These are phyloP conservation scores for Fonsecaea monophora DNA, from an alignment of 2,329 filamentous ascomycete species.

Conservation along the genomic window DNA sequence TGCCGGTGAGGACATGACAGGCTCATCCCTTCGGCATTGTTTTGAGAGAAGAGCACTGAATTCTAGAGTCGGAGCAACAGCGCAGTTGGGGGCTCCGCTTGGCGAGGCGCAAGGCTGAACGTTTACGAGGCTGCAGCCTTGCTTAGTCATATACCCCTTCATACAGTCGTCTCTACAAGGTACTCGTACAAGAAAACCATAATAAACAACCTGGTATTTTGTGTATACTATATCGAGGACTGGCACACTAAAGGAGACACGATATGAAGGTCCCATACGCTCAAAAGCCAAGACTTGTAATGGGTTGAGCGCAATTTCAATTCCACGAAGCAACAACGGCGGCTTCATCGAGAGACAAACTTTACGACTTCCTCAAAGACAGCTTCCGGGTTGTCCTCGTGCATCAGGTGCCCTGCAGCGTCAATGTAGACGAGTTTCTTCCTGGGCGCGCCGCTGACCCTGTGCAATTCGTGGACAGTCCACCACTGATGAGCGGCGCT, in stretches of 20 bases:
- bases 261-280: neutral
- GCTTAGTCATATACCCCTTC: neutral
- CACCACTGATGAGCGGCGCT: conserved; percentile 22
- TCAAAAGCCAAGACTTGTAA: neutral
- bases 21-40: conserved; percentile 31
- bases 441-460: conserved; percentile 19
- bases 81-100: neutral
- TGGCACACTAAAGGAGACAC: neutral
- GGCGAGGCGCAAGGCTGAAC: neutral
- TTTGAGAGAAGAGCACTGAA: neutral
- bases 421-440: conserved; percentile 25
- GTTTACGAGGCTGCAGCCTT: neutral
- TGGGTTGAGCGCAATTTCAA: neutral
- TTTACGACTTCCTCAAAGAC: conserved; percentile 24
- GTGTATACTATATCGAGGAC: neutral
- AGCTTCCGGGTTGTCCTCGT: conserved; percentile 27
- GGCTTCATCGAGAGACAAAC: conserved; percentile 15
- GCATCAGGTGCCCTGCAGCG: conserved; percentile 26
- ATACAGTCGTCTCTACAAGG: neutral
- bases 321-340: neutral
- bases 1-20: conserved; percentile 31
- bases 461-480: conserved; percentile 21
- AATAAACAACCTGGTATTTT: too few species aligned
- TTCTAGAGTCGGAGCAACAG: neutral
- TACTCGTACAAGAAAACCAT: too few species aligned